A percentile compares a stretch with the other conserved stretches of the same genome.
phyloP scores from a whole-genome alignment of 306 rosid species.

The Trifolium subterraneum region DNA sequence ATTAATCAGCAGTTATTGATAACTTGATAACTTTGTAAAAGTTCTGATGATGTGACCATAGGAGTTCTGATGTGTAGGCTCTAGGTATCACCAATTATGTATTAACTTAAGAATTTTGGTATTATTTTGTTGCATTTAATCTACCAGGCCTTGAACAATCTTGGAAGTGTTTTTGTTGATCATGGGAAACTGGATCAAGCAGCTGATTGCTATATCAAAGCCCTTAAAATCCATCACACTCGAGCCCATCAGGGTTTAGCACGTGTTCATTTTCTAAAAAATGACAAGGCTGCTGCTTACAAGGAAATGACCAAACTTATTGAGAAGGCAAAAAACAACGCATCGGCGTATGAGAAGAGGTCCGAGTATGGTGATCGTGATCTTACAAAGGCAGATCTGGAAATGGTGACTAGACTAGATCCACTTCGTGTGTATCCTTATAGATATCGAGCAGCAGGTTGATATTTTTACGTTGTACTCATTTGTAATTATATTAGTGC shows the following conservation, averaged over 20 bases:
- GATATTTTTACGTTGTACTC: conserved; percentile 25
- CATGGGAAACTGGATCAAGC: conserved; percentile 72
- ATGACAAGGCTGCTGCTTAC: conserved; percentile 71
- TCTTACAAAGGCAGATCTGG: conserved; percentile 75
- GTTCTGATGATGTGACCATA: background rate
- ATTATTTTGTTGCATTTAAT: conserved; percentile 35
- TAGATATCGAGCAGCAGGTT: conserved; percentile 99
- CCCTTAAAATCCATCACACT: conserved; percentile 85
- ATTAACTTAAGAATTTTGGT: conserved; percentile 16
- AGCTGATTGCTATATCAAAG: conserved; percentile 87
- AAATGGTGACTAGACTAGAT: conserved; percentile 81
- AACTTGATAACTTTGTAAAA: background rate
- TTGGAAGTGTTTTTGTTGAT: conserved; percentile 92
- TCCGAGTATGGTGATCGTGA: conserved; percentile 93
- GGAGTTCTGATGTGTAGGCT: too few species aligned
- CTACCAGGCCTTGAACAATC: conserved; percentile 87
- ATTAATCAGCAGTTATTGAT: background rate
- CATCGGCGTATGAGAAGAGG: conserved; percentile 92
- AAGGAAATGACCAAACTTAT: conserved; percentile 87
- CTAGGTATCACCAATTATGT: background rate
- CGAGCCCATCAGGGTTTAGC: conserved; percentile 98
- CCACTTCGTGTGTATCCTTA: conserved; percentile 94
- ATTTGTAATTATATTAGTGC: background rate
- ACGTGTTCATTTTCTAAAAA: conserved; percentile 78
- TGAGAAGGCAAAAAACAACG: conserved; percentile 50